Evolutionary conservation across 2,329 filamentous ascomycete species (phyloP), one percentile per base, ranked within the genome.

Genomic region (Didymella sp.): DNA sequence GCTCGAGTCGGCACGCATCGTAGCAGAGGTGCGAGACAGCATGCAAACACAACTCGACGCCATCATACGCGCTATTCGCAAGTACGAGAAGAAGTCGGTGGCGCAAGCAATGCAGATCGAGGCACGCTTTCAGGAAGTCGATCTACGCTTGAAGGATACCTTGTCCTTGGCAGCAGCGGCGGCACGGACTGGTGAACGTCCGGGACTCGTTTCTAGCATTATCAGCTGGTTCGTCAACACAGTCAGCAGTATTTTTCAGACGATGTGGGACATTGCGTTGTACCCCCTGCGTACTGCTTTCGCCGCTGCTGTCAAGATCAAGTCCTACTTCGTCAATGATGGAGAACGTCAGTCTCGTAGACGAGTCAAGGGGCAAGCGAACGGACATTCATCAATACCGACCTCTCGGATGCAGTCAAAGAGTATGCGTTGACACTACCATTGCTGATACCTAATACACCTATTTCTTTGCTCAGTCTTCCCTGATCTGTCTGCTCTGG

Each of bases 11-110:
- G 64, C 73, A 15, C 77, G 80, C 56, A 71, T 80, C 11, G 74
- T 74, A 17, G 67, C 73, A 5, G 87, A 91, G 56, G 82, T 91
- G 12, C 84, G 86, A 38, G 85, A 85, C 58, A 79, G 81, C 25
- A 81, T 94, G 11, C 89, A 92, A 63, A 89, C 91, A 0, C 92
- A 97, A 57, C 82, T 98, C 6, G 93, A 97, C 67, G 91, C 92
- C 0, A 80, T 98, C 28, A 95, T 92, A 67, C 88, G 94, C 44
- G 93, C 94, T 4, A 89, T 98, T 41, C 85, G 94, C 19, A 87
- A 92, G 31, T 96, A 96, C 68, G 94, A 98, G 78, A 97, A 96
- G 78, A 90, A 92, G 67, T 87, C 89, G 4, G 89, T 89, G 0
- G 81, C 93, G 7, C 84, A 92, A 25, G 84, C 90, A 9, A 83